phyloP scores from a whole-genome alignment of 148 eudicot species.

The Cornus florida region DNA sequence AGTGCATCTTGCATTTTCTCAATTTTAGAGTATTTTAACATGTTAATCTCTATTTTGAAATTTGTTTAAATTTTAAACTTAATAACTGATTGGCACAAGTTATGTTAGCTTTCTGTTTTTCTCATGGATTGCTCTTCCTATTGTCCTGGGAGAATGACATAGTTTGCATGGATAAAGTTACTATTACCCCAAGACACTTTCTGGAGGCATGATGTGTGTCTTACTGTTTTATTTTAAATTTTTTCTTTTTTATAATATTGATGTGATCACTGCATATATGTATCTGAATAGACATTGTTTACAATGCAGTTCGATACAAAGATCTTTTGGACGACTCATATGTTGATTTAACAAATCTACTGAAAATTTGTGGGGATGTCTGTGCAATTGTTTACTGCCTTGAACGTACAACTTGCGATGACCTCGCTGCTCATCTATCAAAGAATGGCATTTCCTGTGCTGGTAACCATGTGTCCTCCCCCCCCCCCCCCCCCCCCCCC shows the following conservation, averaged over 20 bases:
- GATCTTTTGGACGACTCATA: conserved; percentile 81
- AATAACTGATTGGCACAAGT: not conserved
- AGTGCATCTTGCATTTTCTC: not conserved
- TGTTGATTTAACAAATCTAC: conserved; percentile 63
- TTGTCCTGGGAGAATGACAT: conserved; percentile 5
- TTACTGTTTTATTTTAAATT: not conserved
- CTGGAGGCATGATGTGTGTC: not conserved
- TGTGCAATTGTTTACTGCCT: conserved; percentile 95
- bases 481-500: not conserved
- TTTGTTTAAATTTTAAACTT: too few species aligned
- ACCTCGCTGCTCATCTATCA: conserved; percentile 68
- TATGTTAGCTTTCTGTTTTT: not conserved
- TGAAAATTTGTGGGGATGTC: conserved; percentile 69
- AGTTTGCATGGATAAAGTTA: not conserved
- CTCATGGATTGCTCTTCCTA: not conserved
- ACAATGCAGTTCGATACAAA: conserved; percentile 80
- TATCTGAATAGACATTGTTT: conserved; percentile 25
- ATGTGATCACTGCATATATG: not conserved
- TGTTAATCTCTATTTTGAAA: not conserved
- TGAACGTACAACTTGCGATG: conserved; percentile 86
- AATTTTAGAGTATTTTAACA: not conserved
- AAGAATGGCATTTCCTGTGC: conserved; percentile 75
- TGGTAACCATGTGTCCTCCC: conserved; percentile 42
- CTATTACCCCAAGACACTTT: not conserved
- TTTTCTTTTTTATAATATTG: not conserved